Evolutionary conservation across 139 green algal genomes (phyloP).

Genomic region (Tetradesmus lagerheimii): DNA sequence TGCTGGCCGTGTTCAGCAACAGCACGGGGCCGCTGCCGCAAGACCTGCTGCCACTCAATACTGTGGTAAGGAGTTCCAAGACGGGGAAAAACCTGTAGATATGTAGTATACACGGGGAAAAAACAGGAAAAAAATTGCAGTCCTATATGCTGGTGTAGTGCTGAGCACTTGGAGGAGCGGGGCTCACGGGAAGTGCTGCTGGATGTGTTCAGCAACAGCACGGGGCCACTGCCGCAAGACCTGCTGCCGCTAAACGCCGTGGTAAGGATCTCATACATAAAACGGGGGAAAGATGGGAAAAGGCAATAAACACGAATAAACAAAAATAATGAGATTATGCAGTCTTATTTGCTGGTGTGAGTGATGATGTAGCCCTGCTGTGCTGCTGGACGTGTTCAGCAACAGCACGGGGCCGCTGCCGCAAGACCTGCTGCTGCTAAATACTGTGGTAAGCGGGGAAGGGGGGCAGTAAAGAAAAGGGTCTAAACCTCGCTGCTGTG

Average conservation of each 20-base stretch:
- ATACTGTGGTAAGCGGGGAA: background rate
- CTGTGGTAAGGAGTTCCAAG: too few relatives aligned
- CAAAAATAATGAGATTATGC: too few relatives aligned
- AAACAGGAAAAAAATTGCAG: too few relatives aligned
- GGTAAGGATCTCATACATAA: background rate
- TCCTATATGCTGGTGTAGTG: too few relatives aligned
- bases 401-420: background rate
- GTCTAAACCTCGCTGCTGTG: too few relatives aligned
- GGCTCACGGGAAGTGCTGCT: slow-evolving; percentile 27
- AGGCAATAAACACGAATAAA: too few relatives aligned
- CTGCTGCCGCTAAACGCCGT: slow-evolving; percentile 31
- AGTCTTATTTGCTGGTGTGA: background rate
- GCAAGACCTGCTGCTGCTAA: slow-evolving; percentile 14
- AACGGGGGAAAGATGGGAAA: too few relatives aligned
- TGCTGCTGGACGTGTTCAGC: background rate
- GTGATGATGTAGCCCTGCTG: background rate
- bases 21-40: background rate
- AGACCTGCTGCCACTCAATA: slow-evolving; percentile 6
- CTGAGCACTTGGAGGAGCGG: background rate
- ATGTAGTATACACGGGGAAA: too few relatives aligned
- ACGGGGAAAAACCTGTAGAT: too few relatives aligned
- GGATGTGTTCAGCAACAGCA: slow-evolving; percentile 46
- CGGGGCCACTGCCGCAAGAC: slow-evolving; percentile 36
- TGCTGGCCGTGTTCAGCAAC: background rate
- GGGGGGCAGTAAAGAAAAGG: too few relatives aligned